Conservation (phyloP, 176 grass and related monocot genomes). For the Olyra latifolia region DNA sequence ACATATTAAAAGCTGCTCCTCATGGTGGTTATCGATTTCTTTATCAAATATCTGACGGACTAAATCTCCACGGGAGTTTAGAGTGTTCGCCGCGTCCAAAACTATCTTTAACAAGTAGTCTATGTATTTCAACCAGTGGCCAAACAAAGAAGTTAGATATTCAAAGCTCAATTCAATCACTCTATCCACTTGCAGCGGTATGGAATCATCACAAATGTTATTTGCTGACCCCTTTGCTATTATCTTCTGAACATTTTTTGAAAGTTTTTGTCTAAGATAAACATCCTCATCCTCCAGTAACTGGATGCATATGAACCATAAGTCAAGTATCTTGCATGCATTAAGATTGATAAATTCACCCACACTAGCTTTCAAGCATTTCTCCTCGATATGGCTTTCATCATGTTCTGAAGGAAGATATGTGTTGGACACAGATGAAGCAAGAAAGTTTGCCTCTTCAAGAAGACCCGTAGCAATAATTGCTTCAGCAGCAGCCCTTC, state of each 20-base stretch:
- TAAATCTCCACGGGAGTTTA: slow-evolving; percentile 65
- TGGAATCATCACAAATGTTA: slow-evolving; percentile 55
- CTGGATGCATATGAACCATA: slow-evolving; percentile 88
- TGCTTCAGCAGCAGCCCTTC: slow-evolving; percentile 70
- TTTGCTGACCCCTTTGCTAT: slow-evolving; percentile 50
- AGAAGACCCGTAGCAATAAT: slow-evolving; percentile 83
- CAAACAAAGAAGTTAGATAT: slow-evolving; percentile 76
- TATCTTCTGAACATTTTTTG: slow-evolving; percentile 76
- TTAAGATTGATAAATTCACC: slow-evolving; percentile 59
- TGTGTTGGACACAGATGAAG: slow-evolving; percentile 51
- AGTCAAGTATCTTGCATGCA: slow-evolving; percentile 70
- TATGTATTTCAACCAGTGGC: slow-evolving; percentile 68
- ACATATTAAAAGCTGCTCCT: slow-evolving; percentile 93
- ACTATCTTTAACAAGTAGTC: slow-evolving; percentile 69
- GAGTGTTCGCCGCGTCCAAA: slow-evolving; percentile 51
- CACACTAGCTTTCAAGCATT: slow-evolving; percentile 32
- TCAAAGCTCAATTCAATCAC: slow-evolving; percentile 85
- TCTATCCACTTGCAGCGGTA: slow-evolving; percentile 83
- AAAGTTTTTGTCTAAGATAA: slow-evolving; percentile 69
- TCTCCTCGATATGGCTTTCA: slow-evolving; percentile 45
- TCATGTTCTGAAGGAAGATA: slow-evolving; percentile 41
- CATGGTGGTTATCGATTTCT: slow-evolving; percentile 98
- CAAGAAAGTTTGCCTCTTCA: slow-evolving; percentile 50
- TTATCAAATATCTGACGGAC: slow-evolving; percentile 96
- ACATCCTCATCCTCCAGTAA: slow-evolving; percentile 94